Evolutionary conservation across 257 asterid genomes (phyloP).

Genomic region (Anisodus acutangulus): DNA sequence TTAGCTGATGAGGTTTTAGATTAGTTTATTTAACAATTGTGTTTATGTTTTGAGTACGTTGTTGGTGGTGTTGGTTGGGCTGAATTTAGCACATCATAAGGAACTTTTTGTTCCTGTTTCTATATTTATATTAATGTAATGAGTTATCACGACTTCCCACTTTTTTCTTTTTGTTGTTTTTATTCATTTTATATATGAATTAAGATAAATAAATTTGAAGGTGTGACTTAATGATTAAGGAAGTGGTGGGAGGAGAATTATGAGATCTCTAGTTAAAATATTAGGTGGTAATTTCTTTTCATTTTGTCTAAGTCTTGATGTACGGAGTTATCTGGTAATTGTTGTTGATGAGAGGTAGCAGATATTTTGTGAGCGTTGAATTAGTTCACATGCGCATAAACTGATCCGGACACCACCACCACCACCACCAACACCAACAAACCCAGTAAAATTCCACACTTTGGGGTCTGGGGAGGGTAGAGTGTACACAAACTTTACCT

Average conservation of each 20-base stretch:
- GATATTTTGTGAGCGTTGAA: no score
- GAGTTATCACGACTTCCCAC: slow-evolving; percentile 32
- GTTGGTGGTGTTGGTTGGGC: slow-evolving; percentile 44
- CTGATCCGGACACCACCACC: no score
- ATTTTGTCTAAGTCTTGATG: no score
- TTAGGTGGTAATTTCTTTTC: neutral
- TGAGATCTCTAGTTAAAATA: neutral
- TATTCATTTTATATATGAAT: neutral
- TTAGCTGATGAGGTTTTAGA: slow-evolving; percentile 52
- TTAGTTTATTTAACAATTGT: slow-evolving; percentile 35
- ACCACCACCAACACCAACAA: no score
- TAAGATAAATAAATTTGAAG: no score
- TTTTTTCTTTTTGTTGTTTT: slow-evolving; percentile 4
- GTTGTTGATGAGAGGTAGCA: no score
- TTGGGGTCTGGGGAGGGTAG: no score
- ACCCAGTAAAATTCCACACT: no score
- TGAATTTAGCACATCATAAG: slow-evolving; percentile 65
- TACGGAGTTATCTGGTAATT: neutral
- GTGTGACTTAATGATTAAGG: no score
- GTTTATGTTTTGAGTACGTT: slow-evolving; percentile 22
- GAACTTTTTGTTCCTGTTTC: slow-evolving; percentile 69
- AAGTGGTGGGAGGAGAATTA: no score
- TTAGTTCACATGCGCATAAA: no score
- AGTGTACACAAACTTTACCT: no score
- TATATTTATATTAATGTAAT: slow-evolving; percentile 37